Conservation (phyloP, 2,329 filamentous ascomycete genomes). For the Myriangium duriaei region DNA sequence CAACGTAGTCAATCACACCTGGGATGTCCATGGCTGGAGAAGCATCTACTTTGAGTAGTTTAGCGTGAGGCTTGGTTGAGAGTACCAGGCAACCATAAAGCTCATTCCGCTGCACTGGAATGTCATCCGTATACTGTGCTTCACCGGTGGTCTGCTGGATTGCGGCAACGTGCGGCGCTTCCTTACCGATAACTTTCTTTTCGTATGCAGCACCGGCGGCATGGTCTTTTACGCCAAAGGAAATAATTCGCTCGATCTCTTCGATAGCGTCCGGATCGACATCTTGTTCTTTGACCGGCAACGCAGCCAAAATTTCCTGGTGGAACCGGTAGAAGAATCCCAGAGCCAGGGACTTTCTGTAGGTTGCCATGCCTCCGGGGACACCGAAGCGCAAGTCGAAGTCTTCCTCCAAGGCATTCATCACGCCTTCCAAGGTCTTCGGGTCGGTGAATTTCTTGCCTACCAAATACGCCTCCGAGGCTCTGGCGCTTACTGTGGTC, state of each 20-base stretch:
- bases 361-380: constrained; percentile 94
- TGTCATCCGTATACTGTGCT: constrained; percentile 93
- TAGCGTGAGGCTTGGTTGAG: constrained; percentile 79
- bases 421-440: constrained; percentile 73
- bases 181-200: constrained; percentile 71
- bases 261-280: constrained; percentile 62
- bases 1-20: constrained; percentile 73
- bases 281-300: constrained; percentile 38
- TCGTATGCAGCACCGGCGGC: constrained; percentile 64
- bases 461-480: constrained; percentile 57
- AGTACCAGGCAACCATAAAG: constrained; percentile 78
- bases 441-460: constrained; percentile 72
- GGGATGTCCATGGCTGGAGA: constrained; percentile 67
- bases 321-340: constrained; percentile 98
- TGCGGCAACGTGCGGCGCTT: constrained; percentile 78
- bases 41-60: constrained; percentile 64
- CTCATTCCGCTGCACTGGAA: constrained; percentile 75
- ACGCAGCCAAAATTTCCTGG: constrained; percentile 62
- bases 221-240: constrained; percentile 65
- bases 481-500: constrained; percentile 75
- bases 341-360: constrained; percentile 77
- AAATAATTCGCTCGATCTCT: constrained; percentile 78
- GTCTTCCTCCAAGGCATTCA: constrained; percentile 79
- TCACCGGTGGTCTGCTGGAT: constrained; percentile 89
- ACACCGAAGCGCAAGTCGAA: constrained; percentile 85